A percentile compares a stretch with the other conserved stretches of the same genome.
Evolutionary conservation across 768 basidiomycete species (phyloP).

Genomic region (Tephrocybe sp.): DNA sequence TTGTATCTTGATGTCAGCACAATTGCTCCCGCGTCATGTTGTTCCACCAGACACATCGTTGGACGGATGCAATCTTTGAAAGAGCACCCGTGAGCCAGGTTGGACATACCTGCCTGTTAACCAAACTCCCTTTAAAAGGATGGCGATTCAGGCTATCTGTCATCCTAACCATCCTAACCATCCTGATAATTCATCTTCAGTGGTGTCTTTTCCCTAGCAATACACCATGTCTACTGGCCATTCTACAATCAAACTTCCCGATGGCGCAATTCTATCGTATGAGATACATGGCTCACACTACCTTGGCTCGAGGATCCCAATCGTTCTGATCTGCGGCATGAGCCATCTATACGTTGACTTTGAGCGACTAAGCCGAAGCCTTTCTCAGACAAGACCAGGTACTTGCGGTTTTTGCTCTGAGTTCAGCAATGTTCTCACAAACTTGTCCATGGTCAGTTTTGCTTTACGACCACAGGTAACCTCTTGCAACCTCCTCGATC

Average conservation of each 20-base stretch:
- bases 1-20: neutral
- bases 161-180: too few relatives aligned
- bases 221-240: constrained; percentile 20
- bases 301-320: constrained; percentile 28
- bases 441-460: constrained; percentile 30
- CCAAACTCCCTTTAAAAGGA: constrained; percentile 3
- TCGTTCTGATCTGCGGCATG: constrained; percentile 43
- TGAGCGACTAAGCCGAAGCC: constrained; percentile 30
- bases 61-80: constrained; percentile 12
- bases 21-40: constrained; percentile 9
- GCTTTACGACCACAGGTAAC: constrained; percentile 40
- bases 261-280: constrained; percentile 43
- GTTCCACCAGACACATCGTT: neutral
- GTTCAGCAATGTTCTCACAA: neutral
- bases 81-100: constrained; percentile 10
- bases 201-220: too few relatives aligned
- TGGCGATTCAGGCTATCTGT: too few relatives aligned
- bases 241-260: constrained; percentile 30
- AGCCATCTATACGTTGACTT: constrained; percentile 38
- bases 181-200: too few relatives aligned
- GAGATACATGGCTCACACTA: constrained; percentile 40
- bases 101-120: constrained; percentile 9
- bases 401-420: neutral
- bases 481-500: neutral
- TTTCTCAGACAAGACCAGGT: constrained; percentile 41